Percentiles rank a stretch among this genome's conserved stretches.
Evolutionary conservation across 1,284 basidiomycete species (phyloP).

Genomic region (Coniferiporia weirii): DNA sequence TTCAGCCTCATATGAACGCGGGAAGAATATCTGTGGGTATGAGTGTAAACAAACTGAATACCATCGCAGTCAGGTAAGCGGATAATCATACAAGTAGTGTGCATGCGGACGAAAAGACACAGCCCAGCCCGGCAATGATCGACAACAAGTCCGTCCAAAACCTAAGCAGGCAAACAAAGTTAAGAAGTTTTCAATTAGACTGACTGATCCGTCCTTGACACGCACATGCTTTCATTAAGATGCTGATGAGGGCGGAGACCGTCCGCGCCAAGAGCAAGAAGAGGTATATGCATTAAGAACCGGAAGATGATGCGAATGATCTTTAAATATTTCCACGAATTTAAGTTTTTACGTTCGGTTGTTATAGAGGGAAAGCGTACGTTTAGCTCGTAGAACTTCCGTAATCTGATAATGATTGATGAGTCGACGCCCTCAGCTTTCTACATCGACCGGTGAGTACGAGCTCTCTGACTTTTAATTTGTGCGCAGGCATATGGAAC

Average conservation of each 20-base stretch:
- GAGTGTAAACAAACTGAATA: too few relatives aligned
- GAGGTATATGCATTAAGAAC: conserved; percentile 57
- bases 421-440: conserved; percentile 55
- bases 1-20: conserved; percentile 62
- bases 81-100: conserved; percentile 58
- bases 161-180: background rate
- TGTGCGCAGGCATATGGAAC: conserved; percentile 22
- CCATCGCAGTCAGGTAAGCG: background rate
- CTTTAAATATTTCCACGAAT: conserved; percentile 31
- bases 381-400: conserved; percentile 74
- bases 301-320: conserved; percentile 65
- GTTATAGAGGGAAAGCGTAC: conserved; percentile 35
- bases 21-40: conserved; percentile 46
- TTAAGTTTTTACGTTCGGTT: background rate
- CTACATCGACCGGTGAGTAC: conserved; percentile 24
- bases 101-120: conserved; percentile 60
- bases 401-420: conserved; percentile 58
- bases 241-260: conserved; percentile 55
- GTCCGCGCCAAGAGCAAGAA: conserved; percentile 61
- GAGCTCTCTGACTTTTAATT: background rate
- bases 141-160: conserved; percentile 52
- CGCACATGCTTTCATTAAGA: conserved; percentile 55
- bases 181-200: too few relatives aligned
- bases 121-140: conserved; percentile 54
- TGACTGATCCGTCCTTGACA: background rate